These are phyloP conservation scores for Trichoderma pleuroti DNA, from an alignment of 2,329 filamentous ascomycete genomes.

Conservation along the genomic window DNA sequence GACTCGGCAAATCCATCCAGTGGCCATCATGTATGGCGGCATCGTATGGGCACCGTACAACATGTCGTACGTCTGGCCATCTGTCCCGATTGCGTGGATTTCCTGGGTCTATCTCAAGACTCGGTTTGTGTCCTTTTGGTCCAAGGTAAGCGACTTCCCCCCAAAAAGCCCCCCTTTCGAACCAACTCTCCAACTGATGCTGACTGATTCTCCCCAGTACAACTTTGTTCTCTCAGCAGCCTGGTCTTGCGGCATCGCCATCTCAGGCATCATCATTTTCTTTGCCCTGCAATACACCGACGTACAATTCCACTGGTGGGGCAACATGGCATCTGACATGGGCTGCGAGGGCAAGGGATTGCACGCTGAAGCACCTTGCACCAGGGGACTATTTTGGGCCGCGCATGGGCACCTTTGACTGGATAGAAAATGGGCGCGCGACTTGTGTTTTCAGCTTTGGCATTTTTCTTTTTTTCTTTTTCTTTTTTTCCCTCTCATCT, in stretches of 20 bases:
- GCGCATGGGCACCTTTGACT: conserved; percentile 38
- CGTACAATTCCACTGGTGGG: conserved; percentile 47
- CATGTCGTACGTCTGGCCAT: conserved; percentile 50
- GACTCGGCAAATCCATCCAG: conserved; percentile 46
- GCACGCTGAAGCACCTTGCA: conserved; percentile 35
- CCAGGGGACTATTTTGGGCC: conserved; percentile 40
- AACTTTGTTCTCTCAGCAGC: conserved; percentile 53
- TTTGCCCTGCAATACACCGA: conserved; percentile 48
- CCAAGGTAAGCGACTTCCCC: conserved; percentile 38
- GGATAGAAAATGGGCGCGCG: conserved; percentile 19
- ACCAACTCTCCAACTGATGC: not conserved
- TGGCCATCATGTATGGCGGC: conserved; percentile 46
- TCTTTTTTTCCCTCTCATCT: not conserved
- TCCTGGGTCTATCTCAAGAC: conserved; percentile 52
- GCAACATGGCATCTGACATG: conserved; percentile 40
- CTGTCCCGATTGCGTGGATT: conserved; percentile 50
- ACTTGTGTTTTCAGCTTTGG: not conserved
- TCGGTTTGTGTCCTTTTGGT: conserved; percentile 49
- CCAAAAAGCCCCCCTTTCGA: not conserved
- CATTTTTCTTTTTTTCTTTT: not conserved
- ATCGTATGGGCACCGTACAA: conserved; percentile 49
- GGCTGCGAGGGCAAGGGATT: conserved; percentile 44
- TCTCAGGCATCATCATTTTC: conserved; percentile 52
- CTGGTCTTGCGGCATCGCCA: conserved; percentile 48
- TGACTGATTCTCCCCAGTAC: conserved; percentile 35